Evolutionary conservation across 805 yeast species (phyloP), one percentile per base, ranked within the genome.

Genomic region (Jamesozyma gamospora): DNA sequence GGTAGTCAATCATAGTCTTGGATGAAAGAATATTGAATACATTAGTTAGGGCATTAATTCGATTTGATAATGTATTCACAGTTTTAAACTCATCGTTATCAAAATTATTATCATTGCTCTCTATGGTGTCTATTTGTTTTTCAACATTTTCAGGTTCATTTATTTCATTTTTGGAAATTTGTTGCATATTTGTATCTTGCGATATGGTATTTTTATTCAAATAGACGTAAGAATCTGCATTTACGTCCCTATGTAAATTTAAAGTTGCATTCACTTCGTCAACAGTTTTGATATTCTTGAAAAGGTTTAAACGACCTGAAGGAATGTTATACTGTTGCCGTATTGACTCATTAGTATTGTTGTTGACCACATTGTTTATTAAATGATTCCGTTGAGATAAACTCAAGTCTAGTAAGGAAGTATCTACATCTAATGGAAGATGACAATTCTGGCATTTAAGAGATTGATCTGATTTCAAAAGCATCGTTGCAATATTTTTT

Each of bases 1-100:
- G 98, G 52, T 77, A 78, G 46, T 85, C 94, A 13, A 90, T 70
- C 43, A 80, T 86, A 37, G 80, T 79, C 44, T 82, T 79, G 4
- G 73, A 67, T 0, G 92, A 79, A 5, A 90, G 60, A 2, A 82
- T 67, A 45, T 81, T 79, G 56, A 85, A 87, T 2, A 90, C 71
- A 29, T 73, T 74, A 2, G 75, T 75, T 27, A 86, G 56, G 0
- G 77, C 68, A 34, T 70, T 69, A 17, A 77, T 59, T 33, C 77
- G 61, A 4, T 65, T 62, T 0, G 82, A 72, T 2, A 76, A 63
- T 0, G 70, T 63, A 35, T 39, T 40, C 2, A 21, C 41, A 5
- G 40, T 13, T 12, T 38, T 50, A 13, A 50, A 55, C n/a, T 47
- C 50, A 6, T 18, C 26, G 8, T 21, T 28, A 11, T 14, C 12